Percentiles rank a stretch among this genome's conserved stretches.
Conservation (phyloP, 805 yeast species). For the Saccharomycopsis synnaedendra region DNA sequence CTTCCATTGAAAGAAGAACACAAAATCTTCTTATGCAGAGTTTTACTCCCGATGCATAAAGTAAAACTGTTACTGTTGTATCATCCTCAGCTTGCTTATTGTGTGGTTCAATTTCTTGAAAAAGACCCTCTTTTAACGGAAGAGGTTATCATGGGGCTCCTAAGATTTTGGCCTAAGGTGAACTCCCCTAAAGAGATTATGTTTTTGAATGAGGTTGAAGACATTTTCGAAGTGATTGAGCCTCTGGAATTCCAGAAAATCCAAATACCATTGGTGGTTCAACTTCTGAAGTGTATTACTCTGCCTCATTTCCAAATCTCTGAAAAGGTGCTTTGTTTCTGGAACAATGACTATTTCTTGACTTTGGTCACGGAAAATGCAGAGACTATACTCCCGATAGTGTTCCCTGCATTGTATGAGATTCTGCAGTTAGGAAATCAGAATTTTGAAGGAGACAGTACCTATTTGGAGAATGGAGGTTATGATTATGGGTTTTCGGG, state of each 20-base stretch:
- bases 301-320: constrained; percentile 96
- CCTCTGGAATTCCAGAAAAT: constrained; percentile 85
- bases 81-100: constrained; percentile 95
- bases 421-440: constrained; percentile 34
- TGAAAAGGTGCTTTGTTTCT: constrained; percentile 85
- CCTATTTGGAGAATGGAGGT: constrained; percentile 19
- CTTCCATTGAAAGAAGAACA: constrained; percentile 95
- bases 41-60: constrained; percentile 86
- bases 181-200: constrained; percentile 91
- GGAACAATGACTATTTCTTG: constrained; percentile 91
- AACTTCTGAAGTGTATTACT: constrained; percentile 84
- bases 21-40: constrained; percentile 77
- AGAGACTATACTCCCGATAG: constrained; percentile 83
- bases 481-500: constrained; percentile 19
- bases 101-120: constrained; percentile 92
- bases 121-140: constrained; percentile 88
- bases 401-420: constrained; percentile 84
- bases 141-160: constrained; percentile 89
- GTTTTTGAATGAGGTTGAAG: constrained; percentile 94
- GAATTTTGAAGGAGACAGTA: constrained; percentile 4
- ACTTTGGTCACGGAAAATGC: constrained; percentile 86
- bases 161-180: constrained; percentile 94
- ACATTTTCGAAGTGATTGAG: constrained; percentile 91
- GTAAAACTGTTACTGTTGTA: constrained; percentile 79
- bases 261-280: constrained; percentile 88